Evolutionary conservation across 2,329 filamentous ascomycete genomes (phyloP).

Genomic region (Phaeophleospora eucalypticola): DNA sequence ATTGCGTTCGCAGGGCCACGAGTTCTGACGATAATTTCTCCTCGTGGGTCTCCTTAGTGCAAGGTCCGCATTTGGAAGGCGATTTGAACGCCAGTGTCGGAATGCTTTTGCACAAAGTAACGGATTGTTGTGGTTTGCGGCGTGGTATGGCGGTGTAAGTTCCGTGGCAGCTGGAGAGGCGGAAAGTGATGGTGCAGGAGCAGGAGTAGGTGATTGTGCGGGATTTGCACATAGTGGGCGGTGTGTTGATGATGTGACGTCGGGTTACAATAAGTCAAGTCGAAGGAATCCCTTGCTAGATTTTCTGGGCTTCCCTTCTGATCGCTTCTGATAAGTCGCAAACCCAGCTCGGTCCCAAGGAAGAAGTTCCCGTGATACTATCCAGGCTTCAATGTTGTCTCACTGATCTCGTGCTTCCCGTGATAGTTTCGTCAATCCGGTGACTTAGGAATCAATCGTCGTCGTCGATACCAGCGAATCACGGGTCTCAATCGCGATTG

Average conservation of each 20-base stretch:
- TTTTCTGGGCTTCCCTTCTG: no score
- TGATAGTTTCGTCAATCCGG: no score
- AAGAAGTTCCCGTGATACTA: no score
- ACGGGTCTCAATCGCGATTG: no score
- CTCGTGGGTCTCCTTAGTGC: slow-evolving; percentile 3
- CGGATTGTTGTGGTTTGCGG: not conserved
- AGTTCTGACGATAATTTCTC: not conserved
- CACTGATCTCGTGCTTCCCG: no score
- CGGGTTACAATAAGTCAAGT: no score
- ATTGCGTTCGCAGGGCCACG: not conserved
- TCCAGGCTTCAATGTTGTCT: no score
- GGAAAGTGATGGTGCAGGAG: slow-evolving; percentile 28
- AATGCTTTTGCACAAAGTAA: slow-evolving; percentile 1
- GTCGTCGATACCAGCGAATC: no score
- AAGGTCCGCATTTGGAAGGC: slow-evolving; percentile 19
- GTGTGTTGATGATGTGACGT: not conserved
- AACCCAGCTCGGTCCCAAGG: no score
- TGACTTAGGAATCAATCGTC: no score
- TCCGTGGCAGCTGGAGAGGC: slow-evolving; percentile 34
- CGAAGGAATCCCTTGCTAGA: no score
- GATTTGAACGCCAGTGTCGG: slow-evolving; percentile 14
- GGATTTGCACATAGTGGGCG: slow-evolving; percentile 37
- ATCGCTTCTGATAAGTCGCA: no score
- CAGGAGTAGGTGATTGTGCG: slow-evolving; percentile 33
- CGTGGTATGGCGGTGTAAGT: slow-evolving; percentile 22